Percentiles rank a stretch among this genome's conserved stretches.
These are phyloP conservation scores for Pythium guiyangense DNA, from an alignment of 352 stramenopile genomes.

Conservation along the genomic window DNA sequence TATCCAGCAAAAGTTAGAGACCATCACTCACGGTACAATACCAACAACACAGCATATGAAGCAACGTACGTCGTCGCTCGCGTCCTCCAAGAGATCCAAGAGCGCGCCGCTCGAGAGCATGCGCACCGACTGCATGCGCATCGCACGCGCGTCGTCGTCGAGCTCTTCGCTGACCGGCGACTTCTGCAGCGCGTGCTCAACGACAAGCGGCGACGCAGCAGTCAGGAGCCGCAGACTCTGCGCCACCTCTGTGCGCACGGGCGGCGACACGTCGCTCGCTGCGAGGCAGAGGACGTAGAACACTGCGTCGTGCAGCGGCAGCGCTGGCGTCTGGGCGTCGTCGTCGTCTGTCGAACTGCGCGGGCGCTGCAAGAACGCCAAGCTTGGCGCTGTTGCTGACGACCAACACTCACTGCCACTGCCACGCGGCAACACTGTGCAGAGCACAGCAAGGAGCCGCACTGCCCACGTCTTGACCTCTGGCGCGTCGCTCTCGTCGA, in stretches of 20 bases:
- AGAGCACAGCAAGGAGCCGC: constrained; percentile 25
- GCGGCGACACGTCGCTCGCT: constrained; percentile 21
- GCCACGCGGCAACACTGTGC: constrained; percentile 16
- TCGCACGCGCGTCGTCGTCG: constrained; percentile 11
- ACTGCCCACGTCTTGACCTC: constrained; percentile 27
- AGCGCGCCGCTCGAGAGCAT: constrained; percentile 66
- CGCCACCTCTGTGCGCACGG: constrained; percentile 37
- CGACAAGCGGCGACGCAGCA: constrained; percentile 11
- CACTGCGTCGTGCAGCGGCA: constrained; percentile 26
- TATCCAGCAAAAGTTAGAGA: neutral
- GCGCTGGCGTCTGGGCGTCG: neutral
- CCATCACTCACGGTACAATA: neutral
- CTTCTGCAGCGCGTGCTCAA: constrained; percentile 50
- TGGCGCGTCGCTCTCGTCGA: constrained; percentile 21
- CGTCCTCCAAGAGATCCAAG: constrained; percentile 59
- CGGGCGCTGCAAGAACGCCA: constrained; percentile 20
- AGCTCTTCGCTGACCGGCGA: constrained; percentile 45
- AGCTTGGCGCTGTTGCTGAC: constrained; percentile 17
- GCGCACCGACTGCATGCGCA: constrained; percentile 31
- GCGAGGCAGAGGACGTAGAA: constrained; percentile 48
- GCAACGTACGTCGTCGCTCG: constrained; percentile 18
- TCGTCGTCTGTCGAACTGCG: neutral
- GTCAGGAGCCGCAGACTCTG: constrained; percentile 27
- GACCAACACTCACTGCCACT: neutral
- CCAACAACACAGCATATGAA: too few relatives aligned